These are phyloP conservation scores for Blastobotrys parvus DNA, from an alignment of 805 yeast genomes.

Conservation along the genomic window DNA sequence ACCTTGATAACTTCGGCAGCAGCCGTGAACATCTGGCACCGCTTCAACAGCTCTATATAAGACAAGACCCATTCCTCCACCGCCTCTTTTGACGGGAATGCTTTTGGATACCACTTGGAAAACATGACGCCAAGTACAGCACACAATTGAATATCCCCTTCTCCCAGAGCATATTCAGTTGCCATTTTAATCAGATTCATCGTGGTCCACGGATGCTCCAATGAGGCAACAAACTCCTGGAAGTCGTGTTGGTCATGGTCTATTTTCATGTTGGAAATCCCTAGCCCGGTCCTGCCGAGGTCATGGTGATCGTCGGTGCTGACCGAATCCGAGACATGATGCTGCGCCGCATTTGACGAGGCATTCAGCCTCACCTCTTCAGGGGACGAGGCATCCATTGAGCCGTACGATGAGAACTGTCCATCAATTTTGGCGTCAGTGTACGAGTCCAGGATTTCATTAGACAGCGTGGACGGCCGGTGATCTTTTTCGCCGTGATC, in stretches of 20 bases:
- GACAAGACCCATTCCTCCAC: conserved; percentile 48
- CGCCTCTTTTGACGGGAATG: conserved; percentile 23
- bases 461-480: not conserved
- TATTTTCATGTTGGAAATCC: not conserved
- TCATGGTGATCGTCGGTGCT: no score
- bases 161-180: conserved; percentile 44
- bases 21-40: conserved; percentile 44
- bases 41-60: conserved; percentile 47
- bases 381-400: not conserved
- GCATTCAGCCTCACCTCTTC: no score
- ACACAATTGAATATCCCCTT: conserved; percentile 59
- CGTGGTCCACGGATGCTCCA: conserved; percentile 49
- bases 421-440: not conserved
- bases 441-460: not conserved
- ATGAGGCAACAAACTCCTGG: conserved; percentile 8
- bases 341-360: no score
- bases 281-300: not conserved
- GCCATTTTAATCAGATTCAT: conserved; percentile 42
- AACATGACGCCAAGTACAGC: conserved; percentile 51
- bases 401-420: not conserved
- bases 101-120: conserved; percentile 32
- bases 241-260: not conserved
- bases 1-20: conserved; percentile 48
- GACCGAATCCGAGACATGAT: no score
- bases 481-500: not conserved